A percentile compares a stretch with the other conserved stretches of the same genome.
Conservation (phyloP, 2,329 filamentous ascomycete species). For the Trichoderma koningiopsis region DNA sequence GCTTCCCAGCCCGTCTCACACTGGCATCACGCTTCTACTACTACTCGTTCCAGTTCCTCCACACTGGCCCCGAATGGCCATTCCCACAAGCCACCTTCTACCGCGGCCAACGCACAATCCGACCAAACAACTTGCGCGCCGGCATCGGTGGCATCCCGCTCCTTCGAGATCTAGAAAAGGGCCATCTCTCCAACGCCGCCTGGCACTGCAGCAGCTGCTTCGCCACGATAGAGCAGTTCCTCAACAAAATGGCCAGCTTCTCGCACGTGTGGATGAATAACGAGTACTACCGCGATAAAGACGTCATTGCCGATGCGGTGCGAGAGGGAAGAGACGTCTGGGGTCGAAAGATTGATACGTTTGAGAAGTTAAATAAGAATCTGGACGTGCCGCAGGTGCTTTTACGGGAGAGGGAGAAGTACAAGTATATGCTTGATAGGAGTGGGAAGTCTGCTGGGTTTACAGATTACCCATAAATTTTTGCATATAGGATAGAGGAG, state of each 20-base stretch:
- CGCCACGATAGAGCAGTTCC: conserved; percentile 55
- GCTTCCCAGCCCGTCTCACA: conserved; percentile 55
- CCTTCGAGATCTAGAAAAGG: conserved; percentile 46
- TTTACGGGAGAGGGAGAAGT: conserved; percentile 42
- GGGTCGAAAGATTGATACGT: conserved; percentile 52
- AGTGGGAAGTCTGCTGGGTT: conserved; percentile 53
- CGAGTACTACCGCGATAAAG: conserved; percentile 49
- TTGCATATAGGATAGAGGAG: background rate
- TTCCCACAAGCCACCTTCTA: conserved; percentile 64
- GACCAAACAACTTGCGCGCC: conserved; percentile 56
- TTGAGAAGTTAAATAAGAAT: conserved; percentile 53
- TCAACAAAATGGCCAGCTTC: conserved; percentile 59
- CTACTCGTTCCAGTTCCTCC: conserved; percentile 59
- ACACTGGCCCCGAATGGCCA: conserved; percentile 47
- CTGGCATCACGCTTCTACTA: conserved; percentile 57
- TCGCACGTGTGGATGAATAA: conserved; percentile 58
- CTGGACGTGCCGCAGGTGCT: conserved; percentile 56
- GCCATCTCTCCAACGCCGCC: conserved; percentile 50
- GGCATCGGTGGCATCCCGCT: conserved; percentile 46
- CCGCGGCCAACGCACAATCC: conserved; percentile 48
- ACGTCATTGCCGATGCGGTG: conserved; percentile 54
- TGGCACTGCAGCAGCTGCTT: conserved; percentile 69
- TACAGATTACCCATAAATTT: conserved; percentile 45
- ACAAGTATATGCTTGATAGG: conserved; percentile 49
- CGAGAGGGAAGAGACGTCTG: conserved; percentile 57